A percentile compares a stretch with the other conserved stretches of the same genome.
phyloP scores from a whole-genome alignment of 805 yeast genomes.

The Metschnikowia henanensis region DNA sequence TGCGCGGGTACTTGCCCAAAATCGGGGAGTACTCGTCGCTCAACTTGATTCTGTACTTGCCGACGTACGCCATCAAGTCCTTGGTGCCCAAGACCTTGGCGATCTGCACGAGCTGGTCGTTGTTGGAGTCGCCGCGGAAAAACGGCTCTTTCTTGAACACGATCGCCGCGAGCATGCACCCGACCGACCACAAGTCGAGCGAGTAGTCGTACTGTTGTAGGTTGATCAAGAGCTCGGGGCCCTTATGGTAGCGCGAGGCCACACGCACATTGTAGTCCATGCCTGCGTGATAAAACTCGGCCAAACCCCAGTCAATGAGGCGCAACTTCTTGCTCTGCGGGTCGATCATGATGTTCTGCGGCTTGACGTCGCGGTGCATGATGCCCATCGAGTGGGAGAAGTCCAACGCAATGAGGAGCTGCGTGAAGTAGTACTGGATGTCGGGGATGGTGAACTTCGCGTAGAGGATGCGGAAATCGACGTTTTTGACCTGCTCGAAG shows the following conservation, averaged over 20 bases:
- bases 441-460: slow-evolving; percentile 75
- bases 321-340: slow-evolving; percentile 68
- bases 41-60: slow-evolving; percentile 68
- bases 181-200: slow-evolving; percentile 90
- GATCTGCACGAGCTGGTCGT: slow-evolving; percentile 88
- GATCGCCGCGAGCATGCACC: slow-evolving; percentile 90
- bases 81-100: slow-evolving; percentile 87
- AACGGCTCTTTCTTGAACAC: slow-evolving; percentile 90
- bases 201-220: slow-evolving; percentile 89
- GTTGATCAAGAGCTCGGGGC: slow-evolving; percentile 88
- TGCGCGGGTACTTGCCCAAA: slow-evolving; percentile 65
- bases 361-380: slow-evolving; percentile 95
- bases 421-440: slow-evolving; percentile 79
- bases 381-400: slow-evolving; percentile 94
- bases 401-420: slow-evolving; percentile 80
- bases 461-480: slow-evolving; percentile 79
- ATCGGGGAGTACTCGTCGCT: slow-evolving; percentile 77
- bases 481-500: slow-evolving; percentile 81
- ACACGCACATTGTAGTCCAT: slow-evolving; percentile 91
- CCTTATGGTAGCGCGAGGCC: slow-evolving; percentile 90
- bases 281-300: slow-evolving; percentile 89
- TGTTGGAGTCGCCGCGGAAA: slow-evolving; percentile 87
- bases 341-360: slow-evolving; percentile 95
- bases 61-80: slow-evolving; percentile 64
- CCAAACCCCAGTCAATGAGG: slow-evolving; percentile 94